Percentiles rank a stretch among this genome's conserved stretches.
phyloP scores from a whole-genome alignment of 176 grass and related monocot species.

The Lolium rigidum region DNA sequence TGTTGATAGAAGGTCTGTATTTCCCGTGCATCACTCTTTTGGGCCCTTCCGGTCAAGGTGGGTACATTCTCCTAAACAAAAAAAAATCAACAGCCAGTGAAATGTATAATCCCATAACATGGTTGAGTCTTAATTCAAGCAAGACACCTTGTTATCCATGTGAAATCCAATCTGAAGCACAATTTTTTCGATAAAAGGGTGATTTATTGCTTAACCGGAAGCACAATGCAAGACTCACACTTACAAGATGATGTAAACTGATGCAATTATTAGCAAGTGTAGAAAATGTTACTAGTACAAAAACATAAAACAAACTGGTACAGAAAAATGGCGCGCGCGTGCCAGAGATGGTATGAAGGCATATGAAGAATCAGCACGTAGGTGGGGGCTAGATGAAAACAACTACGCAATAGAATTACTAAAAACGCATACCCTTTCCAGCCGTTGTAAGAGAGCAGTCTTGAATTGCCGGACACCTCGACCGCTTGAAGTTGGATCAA shows the following conservation, averaged over 20 bases:
- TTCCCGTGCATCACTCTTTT: constrained; percentile 87
- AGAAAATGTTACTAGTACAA: not conserved
- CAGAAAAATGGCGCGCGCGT: not conserved
- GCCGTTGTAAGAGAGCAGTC: constrained; percentile 86
- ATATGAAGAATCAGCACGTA: constrained; percentile 10
- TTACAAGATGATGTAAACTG: constrained; percentile 25
- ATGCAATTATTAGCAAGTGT: not conserved
- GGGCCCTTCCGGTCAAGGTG: constrained; percentile 70
- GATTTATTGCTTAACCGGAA: not conserved
- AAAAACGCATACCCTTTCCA: constrained; percentile 75
- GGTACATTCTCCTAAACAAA: constrained; percentile 73
- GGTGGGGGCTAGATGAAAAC: not conserved
- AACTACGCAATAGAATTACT: no score
- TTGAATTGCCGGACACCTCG: constrained; percentile 97
- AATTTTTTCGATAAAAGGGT: no score
- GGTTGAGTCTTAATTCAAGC: not conserved
- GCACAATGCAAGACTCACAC: not conserved
- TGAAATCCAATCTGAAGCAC: not conserved
- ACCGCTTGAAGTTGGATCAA: constrained; percentile 92
- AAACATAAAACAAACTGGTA: not conserved
- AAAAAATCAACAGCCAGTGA: constrained; percentile 26
- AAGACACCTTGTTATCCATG: not conserved
- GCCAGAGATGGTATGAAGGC: not conserved
- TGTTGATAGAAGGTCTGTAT: constrained; percentile 91
- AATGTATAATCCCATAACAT: not conserved